Evolutionary conservation across 1,139 yeast genomes (phyloP).

Genomic region (Pichia sp.): DNA sequence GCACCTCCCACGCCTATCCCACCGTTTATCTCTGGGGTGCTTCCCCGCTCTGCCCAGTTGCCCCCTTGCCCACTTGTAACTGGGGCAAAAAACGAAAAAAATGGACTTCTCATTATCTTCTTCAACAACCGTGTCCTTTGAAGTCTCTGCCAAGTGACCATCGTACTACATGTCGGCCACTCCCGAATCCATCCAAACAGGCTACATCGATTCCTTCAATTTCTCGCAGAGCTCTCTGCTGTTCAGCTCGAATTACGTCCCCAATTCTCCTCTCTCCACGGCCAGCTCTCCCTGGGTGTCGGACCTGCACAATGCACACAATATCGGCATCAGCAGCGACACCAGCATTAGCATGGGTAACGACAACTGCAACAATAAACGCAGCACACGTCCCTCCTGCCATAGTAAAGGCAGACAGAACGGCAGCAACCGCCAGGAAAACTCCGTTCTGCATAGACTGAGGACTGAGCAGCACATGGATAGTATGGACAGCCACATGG

Average conservation of each 20-base stretch:
- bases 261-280: neutral
- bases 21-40: no score
- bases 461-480: neutral
- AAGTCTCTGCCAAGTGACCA: neutral
- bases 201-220: neutral
- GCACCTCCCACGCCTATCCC: no score
- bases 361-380: neutral
- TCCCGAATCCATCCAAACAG: neutral
- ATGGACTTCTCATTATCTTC: neutral
- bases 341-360: neutral
- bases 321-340: neutral
- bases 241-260: neutral
- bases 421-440: neutral
- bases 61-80: no score
- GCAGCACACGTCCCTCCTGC: neutral
- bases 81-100: neutral
- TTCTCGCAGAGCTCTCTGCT: neutral
- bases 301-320: neutral
- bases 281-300: neutral
- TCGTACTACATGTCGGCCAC: neutral
- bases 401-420: neutral
- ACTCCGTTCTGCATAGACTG: neutral
- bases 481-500: no score
- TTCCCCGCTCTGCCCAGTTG: no score
- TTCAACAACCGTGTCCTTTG: neutral